A percentile compares a stretch with the other conserved stretches of the same genome.
Evolutionary conservation across 139 green algal species (phyloP).

Genomic region (Micractinium conductrix): DNA sequence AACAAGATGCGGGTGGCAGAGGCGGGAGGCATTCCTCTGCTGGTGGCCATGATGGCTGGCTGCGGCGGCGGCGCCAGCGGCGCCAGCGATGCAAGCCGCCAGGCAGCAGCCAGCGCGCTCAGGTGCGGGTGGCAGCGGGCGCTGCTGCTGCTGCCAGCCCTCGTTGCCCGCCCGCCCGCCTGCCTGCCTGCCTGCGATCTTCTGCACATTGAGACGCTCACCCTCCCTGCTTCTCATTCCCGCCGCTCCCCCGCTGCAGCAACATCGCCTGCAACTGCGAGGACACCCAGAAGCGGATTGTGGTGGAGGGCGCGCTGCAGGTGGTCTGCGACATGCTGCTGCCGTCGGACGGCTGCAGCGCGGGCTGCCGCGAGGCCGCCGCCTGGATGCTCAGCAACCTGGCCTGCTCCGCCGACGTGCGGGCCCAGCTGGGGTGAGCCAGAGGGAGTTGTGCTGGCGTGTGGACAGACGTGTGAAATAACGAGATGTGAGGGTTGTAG

Average conservation of each 20-base stretch:
- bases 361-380: slow-evolving; percentile 15
- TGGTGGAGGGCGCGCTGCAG: slow-evolving; percentile 15
- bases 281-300: slow-evolving; percentile 25
- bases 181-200: neutral
- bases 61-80: neutral
- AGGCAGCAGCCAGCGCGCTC: slow-evolving; percentile 14
- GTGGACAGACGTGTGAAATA: too few relatives aligned
- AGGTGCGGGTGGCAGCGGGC: neutral
- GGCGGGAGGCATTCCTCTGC: slow-evolving; percentile 29
- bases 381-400: slow-evolving; percentile 41
- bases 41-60: slow-evolving; percentile 18
- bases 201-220: neutral
- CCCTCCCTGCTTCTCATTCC: neutral
- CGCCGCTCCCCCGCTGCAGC: neutral
- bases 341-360: neutral
- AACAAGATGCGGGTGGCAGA: slow-evolving; percentile 25
- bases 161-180: too few relatives aligned
- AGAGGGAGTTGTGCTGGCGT: neutral
- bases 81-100: neutral
- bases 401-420: slow-evolving; percentile 22
- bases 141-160: too few relatives aligned
- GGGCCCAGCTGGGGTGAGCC: neutral
- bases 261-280: slow-evolving; percentile 45
- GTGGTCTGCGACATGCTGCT: slow-evolving; percentile 23
- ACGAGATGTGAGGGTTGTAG: too few relatives aligned